Evolutionary conservation across 345 rosid species (phyloP).

Genomic region (Gossypium raimondii): DNA sequence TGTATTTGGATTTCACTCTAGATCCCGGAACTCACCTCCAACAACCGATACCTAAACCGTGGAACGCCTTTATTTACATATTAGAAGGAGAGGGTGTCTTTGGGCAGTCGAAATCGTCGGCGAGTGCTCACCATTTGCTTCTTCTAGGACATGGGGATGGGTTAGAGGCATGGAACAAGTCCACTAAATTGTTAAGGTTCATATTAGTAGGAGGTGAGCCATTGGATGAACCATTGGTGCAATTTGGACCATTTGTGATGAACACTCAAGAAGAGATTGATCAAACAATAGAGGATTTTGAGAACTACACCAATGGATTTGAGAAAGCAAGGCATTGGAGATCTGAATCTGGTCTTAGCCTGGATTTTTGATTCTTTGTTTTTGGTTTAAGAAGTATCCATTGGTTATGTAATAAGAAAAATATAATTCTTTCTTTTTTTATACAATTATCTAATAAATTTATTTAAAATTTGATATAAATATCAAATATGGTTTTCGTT

Average conservation of each 20-base stretch:
- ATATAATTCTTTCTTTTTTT: too few relatives aligned
- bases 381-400: background rate
- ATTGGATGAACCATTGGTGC: conserved; percentile 66
- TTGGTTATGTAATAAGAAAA: too few relatives aligned
- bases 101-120: conserved; percentile 38
- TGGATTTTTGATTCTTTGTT: conserved; percentile 32
- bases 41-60: conserved; percentile 52
- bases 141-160: conserved; percentile 55
- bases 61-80: conserved; percentile 74
- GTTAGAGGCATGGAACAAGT: conserved; percentile 72
- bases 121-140: conserved; percentile 54
- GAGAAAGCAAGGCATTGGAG: conserved; percentile 82
- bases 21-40: conserved; percentile 57
- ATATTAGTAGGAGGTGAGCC: conserved; percentile 78
- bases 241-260: conserved; percentile 88
- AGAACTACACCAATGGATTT: conserved; percentile 65
- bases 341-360: conserved; percentile 47
- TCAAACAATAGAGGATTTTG: conserved; percentile 63
- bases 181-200: conserved; percentile 50
- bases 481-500: too few relatives aligned
- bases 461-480: too few relatives aligned
- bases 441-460: too few relatives aligned
- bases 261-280: conserved; percentile 81
- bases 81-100: conserved; percentile 74
- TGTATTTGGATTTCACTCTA: conserved; percentile 81